A percentile compares a stretch with the other conserved stretches of the same genome.
Evolutionary conservation across 805 yeast genomes (phyloP).

Genomic region (Pichia manshurica): DNA sequence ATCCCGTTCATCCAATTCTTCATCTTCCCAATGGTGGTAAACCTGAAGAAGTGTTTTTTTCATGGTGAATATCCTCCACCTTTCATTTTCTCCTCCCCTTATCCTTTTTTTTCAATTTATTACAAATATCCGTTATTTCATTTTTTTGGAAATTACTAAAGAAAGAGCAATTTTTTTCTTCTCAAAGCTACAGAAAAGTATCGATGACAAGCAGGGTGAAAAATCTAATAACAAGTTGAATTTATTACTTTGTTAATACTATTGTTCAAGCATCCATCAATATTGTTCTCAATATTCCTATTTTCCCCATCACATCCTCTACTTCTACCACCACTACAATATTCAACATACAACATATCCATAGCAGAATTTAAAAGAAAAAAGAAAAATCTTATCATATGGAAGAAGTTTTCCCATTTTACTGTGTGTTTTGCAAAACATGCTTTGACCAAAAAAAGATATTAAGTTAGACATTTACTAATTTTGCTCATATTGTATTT

Average conservation of each 20-base stretch:
- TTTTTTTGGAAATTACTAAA: constrained; percentile 4
- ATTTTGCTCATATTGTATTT: constrained; percentile 1
- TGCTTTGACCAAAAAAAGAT: no score
- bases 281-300: no score
- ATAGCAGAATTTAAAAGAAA: constrained; percentile 1
- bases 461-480: no score
- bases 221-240: background rate
- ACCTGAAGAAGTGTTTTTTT: background rate
- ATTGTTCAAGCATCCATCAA: no score
- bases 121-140: background rate
- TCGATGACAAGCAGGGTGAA: constrained; percentile 8
- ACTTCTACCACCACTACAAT: background rate
- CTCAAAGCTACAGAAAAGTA: constrained; percentile 2
- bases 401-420: background rate
- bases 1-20: constrained; percentile 13
- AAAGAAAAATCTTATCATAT: background rate
- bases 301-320: no score
- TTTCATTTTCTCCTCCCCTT: constrained; percentile 9
- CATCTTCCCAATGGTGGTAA: constrained; percentile 33
- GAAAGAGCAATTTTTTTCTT: constrained; percentile 2
- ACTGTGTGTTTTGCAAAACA: background rate
- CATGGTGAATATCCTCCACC: no score
- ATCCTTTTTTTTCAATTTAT: background rate
- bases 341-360: constrained; percentile 3
- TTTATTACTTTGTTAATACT: background rate